Percentiles rank a stretch among this genome's conserved stretches.
phyloP scores from a whole-genome alignment of 176 grass and related monocot species.

The Cenchrus purpureus region DNA sequence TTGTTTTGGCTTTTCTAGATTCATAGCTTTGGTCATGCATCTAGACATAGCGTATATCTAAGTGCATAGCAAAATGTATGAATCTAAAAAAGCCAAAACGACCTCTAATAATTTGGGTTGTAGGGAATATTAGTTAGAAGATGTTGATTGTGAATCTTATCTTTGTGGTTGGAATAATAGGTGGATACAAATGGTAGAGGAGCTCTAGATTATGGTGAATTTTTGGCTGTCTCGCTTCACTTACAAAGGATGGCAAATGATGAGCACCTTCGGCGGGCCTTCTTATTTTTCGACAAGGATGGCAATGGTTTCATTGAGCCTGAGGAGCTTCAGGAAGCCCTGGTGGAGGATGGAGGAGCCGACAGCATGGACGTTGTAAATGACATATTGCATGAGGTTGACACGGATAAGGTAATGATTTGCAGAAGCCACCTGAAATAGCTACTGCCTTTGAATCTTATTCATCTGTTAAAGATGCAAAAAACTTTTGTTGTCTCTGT shows the following conservation, averaged over 20 bases:
- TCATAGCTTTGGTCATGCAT: no score
- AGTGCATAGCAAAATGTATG: no score
- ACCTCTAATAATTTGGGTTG: no score
- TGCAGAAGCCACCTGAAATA: not conserved
- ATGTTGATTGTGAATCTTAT: slow-evolving; percentile 26
- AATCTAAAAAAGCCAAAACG: no score
- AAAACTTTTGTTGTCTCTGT: slow-evolving; percentile 14
- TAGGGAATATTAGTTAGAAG: not conserved
- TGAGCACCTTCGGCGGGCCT: slow-evolving; percentile 82
- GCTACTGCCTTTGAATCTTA: not conserved
- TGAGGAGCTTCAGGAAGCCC: slow-evolving; percentile 71
- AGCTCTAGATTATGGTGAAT: slow-evolving; percentile 84
- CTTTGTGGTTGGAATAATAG: slow-evolving; percentile 43
- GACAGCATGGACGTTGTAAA: slow-evolving; percentile 72
- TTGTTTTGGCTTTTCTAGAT: no score
- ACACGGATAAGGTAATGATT: slow-evolving; percentile 77
- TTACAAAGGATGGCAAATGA: slow-evolving; percentile 88
- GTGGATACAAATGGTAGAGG: slow-evolving; percentile 77
- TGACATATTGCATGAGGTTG: slow-evolving; percentile 82
- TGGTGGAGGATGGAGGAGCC: slow-evolving; percentile 58
- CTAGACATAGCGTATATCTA: no score
- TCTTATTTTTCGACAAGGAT: slow-evolving; percentile 80
- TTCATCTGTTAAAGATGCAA: not conserved
- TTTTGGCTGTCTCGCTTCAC: slow-evolving; percentile 86
- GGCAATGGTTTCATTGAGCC: slow-evolving; percentile 82